Evolutionary conservation across 306 rosid species (phyloP), one percentile per base, ranked within the genome.

Genomic region (Elaeagnus macrophylla): DNA sequence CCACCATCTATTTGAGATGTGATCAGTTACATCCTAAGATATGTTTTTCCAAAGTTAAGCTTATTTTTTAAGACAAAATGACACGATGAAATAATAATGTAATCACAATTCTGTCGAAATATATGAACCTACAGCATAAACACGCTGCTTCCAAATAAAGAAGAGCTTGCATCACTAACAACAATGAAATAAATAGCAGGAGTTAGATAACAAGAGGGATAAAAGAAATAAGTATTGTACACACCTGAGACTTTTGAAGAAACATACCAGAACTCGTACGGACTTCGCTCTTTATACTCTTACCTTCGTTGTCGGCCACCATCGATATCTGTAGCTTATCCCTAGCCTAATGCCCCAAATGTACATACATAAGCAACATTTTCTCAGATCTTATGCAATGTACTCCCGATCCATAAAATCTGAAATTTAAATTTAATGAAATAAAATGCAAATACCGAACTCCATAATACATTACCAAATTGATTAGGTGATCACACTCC

Each of bases 231-330:
- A 45, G n/a, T 9, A 45, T 12, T 44, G 49, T 12, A 12, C 66
- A 37, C 57, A 87, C 99, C 85, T 93, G 96, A 67, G 71, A 78
- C 64, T 71, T 84, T 54, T 5, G 13, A 44, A 93, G 89, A 67
- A 87, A 93, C 96, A 82, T 93, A 51, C 99, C 99, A 13, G 95
- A 84, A 72, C 99, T 93, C 48, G 99, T 93, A 67, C 99, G 83
- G 17, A 82, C 95, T 64, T 80, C 75, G 59, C 99, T 93, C 74
- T 8, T 18, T 60, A 84, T 49, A 73, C 89, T 82, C 79, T 82
- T 69, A 11, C 99, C 99, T 3, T 76, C 93, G 39, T 79, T 85
- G 64, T 88, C 96, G 0, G 95, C 95, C 71, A 93, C 99, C 99
- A 84, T 84, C 6, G 99, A 93, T 64, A 48, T 63, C 73, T 84